Evolutionary conservation across 179 eudicot genomes (phyloP).

Genomic region (Sideroxylon spinosum): DNA sequence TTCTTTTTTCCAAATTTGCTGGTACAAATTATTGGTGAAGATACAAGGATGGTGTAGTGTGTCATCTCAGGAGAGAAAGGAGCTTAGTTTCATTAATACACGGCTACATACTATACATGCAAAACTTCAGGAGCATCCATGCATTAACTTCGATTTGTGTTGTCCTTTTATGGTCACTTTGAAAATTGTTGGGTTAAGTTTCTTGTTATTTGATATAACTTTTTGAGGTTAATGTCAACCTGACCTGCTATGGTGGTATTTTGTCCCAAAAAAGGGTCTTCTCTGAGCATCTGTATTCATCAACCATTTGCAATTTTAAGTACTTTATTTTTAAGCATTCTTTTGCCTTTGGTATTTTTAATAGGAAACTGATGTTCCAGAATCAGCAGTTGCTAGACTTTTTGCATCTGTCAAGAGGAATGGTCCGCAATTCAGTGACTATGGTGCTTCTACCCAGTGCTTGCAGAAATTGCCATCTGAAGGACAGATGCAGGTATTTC

Average conservation of each 20-base stretch:
- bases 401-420: conserved; percentile 62
- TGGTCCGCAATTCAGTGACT: conserved; percentile 37
- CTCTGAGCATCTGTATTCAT: not conserved
- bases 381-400: conserved; percentile 73
- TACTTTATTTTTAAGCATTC: not conserved
- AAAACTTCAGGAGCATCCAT: not conserved
- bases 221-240: not conserved
- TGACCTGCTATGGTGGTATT: not conserved
- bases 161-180: not conserved
- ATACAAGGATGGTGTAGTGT: not conserved
- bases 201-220: not conserved
- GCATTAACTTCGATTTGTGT: not conserved
- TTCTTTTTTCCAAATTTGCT: not conserved
- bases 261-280: not conserved
- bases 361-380: conserved; percentile 80
- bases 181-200: not conserved
- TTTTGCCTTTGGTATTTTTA: conserved; percentile 12
- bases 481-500: conserved; percentile 63
- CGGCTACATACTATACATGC: not conserved
- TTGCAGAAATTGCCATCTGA: conserved; percentile 72
- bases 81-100: not conserved
- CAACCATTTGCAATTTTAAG: not conserved
- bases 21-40: not conserved
- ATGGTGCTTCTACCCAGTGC: conserved; percentile 47
- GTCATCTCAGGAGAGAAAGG: not conserved